Evolutionary conservation across 371 early-diverging fungal species (phyloP).

Genomic region (Chytridium lagenaria): DNA sequence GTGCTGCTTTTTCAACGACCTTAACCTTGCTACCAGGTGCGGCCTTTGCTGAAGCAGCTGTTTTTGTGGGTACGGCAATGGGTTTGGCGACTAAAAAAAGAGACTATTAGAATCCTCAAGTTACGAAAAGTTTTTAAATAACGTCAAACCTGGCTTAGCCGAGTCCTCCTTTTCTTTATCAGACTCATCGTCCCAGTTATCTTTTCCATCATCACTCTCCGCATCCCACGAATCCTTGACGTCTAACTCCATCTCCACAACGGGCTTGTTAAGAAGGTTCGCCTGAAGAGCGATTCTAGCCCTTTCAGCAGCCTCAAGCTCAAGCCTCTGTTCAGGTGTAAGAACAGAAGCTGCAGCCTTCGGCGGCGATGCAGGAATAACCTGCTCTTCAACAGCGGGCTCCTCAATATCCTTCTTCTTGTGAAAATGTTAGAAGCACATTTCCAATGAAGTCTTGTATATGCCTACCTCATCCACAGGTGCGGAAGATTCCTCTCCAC

Average conservation of each 20-base stretch:
- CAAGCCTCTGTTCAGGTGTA: no score
- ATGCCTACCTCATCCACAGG: slow-evolving; percentile 2
- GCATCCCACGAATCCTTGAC: slow-evolving; percentile 53
- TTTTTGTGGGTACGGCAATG: slow-evolving; percentile 43
- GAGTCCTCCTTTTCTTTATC: slow-evolving; percentile 49
- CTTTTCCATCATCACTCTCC: slow-evolving; percentile 58
- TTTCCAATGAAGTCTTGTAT: no score
- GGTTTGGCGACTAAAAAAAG: slow-evolving; percentile 5
- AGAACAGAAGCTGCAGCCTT: no score
- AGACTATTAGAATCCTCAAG: background rate
- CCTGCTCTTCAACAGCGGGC: no score
- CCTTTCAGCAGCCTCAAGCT: slow-evolving; percentile 42
- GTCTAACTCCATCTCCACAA: slow-evolving; percentile 47
- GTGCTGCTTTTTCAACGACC: no score
- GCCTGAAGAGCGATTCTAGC: slow-evolving; percentile 5
- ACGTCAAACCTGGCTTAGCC: background rate
- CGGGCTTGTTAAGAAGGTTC: slow-evolving; percentile 15
- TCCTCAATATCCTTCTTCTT: no score
- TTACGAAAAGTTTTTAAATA: background rate
- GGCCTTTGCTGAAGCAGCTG: slow-evolving; percentile 39
- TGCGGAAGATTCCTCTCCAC: slow-evolving; percentile 29
- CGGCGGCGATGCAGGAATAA: no score
- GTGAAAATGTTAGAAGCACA: no score
- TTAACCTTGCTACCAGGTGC: slow-evolving; percentile 28
- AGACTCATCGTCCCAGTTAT: slow-evolving; percentile 50